Conservation (phyloP, 441 rosid species). For the Lepidium campestre region DNA sequence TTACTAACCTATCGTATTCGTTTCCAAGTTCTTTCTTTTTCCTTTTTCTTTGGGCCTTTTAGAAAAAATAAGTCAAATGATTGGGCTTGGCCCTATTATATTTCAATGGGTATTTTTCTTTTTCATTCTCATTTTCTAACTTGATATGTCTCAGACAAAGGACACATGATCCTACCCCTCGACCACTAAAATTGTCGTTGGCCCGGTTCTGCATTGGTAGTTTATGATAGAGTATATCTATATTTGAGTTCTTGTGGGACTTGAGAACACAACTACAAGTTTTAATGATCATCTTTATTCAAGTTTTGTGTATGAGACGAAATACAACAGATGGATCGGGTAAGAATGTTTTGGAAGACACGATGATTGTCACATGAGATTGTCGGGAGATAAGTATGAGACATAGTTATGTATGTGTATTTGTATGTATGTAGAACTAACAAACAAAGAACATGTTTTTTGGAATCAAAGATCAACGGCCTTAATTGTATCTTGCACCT, state of each 20-base stretch:
- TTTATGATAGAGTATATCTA: too few species aligned
- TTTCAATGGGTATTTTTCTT: too few species aligned
- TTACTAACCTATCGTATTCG: too few species aligned
- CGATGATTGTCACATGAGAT: slow-evolving; percentile 16
- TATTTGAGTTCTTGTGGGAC: slow-evolving; percentile 9
- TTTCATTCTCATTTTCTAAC: too few species aligned
- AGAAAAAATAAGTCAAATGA: too few species aligned
- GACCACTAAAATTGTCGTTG: slow-evolving; percentile 12
- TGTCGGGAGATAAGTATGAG: slow-evolving; percentile 13
- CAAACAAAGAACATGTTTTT: slow-evolving; percentile 5
- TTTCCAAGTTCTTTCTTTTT: too few species aligned
- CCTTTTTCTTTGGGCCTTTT: too few species aligned
- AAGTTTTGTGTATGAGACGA: background rate
- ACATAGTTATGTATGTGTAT: background rate
- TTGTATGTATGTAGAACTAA: slow-evolving; percentile 7
- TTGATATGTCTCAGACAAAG: background rate
- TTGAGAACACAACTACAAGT: slow-evolving; percentile 1
- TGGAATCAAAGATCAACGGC: slow-evolving; percentile 1
- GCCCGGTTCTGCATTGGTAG: too few species aligned
- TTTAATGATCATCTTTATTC: slow-evolving; percentile 6
- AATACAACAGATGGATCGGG: slow-evolving; percentile 4
- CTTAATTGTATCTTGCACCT: background rate
- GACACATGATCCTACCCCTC: slow-evolving; percentile 10
- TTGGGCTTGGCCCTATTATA: too few species aligned
- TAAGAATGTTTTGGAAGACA: slow-evolving; percentile 18